Evolutionary conservation across 2,329 filamentous ascomycete genomes (phyloP).

Genomic region (Cercospora beticola): DNA sequence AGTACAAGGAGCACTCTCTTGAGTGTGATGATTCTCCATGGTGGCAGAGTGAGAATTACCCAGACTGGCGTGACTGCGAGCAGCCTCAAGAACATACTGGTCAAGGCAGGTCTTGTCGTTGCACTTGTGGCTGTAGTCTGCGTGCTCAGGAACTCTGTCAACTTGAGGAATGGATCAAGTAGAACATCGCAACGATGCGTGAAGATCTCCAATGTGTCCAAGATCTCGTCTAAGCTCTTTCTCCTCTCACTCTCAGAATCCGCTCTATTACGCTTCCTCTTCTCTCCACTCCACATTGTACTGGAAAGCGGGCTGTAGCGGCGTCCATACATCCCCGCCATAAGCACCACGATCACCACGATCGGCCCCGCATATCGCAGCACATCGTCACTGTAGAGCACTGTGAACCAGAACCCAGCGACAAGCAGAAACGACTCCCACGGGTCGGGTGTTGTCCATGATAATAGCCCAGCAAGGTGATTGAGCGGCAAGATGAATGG

Average conservation of each 20-base stretch:
- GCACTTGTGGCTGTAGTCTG: slow-evolving; percentile 87
- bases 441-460: slow-evolving; percentile 89
- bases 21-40: slow-evolving; percentile 80
- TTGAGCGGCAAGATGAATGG: slow-evolving; percentile 90
- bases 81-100: slow-evolving; percentile 83
- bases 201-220: slow-evolving; percentile 87
- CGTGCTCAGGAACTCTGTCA: slow-evolving; percentile 84
- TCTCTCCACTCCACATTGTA: slow-evolving; percentile 71
- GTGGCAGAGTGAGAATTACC: slow-evolving; percentile 78
- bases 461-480: slow-evolving; percentile 77
- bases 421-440: slow-evolving; percentile 97
- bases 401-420: slow-evolving; percentile 78
- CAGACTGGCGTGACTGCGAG: slow-evolving; percentile 85
- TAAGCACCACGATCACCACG: slow-evolving; percentile 74
- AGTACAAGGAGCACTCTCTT: slow-evolving; percentile 77
- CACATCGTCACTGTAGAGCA: slow-evolving; percentile 83
- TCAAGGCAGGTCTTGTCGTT: slow-evolving; percentile 85
- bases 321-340: slow-evolving; percentile 87
- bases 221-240: slow-evolving; percentile 95
- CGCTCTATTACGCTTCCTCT: slow-evolving; percentile 55
- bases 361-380: slow-evolving; percentile 80
- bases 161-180: slow-evolving; percentile 79
- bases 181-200: slow-evolving; percentile 90
- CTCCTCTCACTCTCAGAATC: slow-evolving; percentile 66
- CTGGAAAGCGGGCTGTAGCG: slow-evolving; percentile 88